Conservation (phyloP, 2,329 filamentous ascomycete species). For the Pseudopyricularia cyperi region DNA sequence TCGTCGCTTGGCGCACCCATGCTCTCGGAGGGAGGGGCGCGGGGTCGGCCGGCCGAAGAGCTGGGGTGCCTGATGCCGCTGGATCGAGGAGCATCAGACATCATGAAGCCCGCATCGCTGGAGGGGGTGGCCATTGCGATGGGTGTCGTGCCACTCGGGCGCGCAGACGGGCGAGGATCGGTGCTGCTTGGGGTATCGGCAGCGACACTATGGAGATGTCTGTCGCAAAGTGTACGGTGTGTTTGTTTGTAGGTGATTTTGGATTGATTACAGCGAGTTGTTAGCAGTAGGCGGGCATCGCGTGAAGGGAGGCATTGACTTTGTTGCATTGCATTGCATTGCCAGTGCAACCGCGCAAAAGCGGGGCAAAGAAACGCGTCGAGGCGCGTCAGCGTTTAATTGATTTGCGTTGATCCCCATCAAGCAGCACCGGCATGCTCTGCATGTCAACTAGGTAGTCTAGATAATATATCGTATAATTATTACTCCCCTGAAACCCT, state of each 20-base stretch:
- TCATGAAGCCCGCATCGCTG: conserved; percentile 42
- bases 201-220: not conserved
- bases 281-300: not conserved
- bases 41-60: conserved; percentile 38
- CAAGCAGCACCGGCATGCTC: too few relatives aligned
- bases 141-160: not conserved
- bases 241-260: not conserved
- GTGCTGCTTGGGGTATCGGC: not conserved
- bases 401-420: conserved; percentile 1
- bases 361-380: conserved; percentile 6
- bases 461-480: too few relatives aligned
- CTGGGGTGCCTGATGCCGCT: conserved; percentile 29
- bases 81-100: conserved; percentile 39
- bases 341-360: not conserved
- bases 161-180: not conserved
- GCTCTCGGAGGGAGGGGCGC: conserved; percentile 51
- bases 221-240: not conserved
- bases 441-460: too few relatives aligned
- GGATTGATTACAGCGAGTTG: not conserved
- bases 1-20: conserved; percentile 48
- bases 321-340: not conserved
- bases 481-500: too few relatives aligned
- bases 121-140: conserved; percentile 31
- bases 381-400: conserved; percentile 9
- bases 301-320: not conserved